Evolutionary conservation across 2,329 filamentous ascomycete genomes (phyloP), one percentile per base, ranked within the genome.

Genomic region (Aspergillus sojae): DNA sequence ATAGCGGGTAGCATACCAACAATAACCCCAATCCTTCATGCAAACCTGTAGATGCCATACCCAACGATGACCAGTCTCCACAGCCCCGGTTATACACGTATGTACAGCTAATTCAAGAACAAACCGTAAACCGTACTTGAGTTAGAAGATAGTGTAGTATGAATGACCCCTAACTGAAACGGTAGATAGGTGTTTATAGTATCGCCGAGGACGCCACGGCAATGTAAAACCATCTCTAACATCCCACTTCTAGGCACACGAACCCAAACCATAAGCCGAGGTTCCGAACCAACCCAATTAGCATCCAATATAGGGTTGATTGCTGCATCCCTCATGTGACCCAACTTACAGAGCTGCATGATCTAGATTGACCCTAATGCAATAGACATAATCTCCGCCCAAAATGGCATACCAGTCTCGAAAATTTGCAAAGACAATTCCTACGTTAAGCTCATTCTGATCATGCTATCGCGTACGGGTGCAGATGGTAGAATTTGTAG

Each of bases 321-420:
- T n/a, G 21, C 48, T n/a, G 19, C 34, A 23, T 28, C 23, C 39
- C 26, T 12, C 52, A 55, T 55, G 52, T 55, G 52, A 55, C 52
- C 12, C 26, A 9, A 39, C 21, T 21, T 21, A 21, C 52, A 36
- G 21, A 55, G 32, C 52, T 55, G 52, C 52, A 39, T 36, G 52
- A 55, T 39, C 52, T 55, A 55, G 32, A 39, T 55, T 39, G 36
- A 46, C 46, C 58, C 26, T 54, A 60, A 54, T 60, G 58, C 36
- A 54, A 7, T 19, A 54, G 30, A 21, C 48, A 36, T 52, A 60
- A 52, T 52, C 11, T 26, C 46, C 57, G 36, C 57, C n/a, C 46
- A 28, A 45, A 28, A 14, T 36, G 21, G n/a, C 36, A 54, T 36
- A 30, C 16, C 57, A 50, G 52, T n/a, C 4, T 54, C 30, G 14